Percentiles rank a stretch among this genome's conserved stretches.
phyloP scores from a whole-genome alignment of 2,329 filamentous ascomycete genomes.

The Aspergillus tanneri region DNA sequence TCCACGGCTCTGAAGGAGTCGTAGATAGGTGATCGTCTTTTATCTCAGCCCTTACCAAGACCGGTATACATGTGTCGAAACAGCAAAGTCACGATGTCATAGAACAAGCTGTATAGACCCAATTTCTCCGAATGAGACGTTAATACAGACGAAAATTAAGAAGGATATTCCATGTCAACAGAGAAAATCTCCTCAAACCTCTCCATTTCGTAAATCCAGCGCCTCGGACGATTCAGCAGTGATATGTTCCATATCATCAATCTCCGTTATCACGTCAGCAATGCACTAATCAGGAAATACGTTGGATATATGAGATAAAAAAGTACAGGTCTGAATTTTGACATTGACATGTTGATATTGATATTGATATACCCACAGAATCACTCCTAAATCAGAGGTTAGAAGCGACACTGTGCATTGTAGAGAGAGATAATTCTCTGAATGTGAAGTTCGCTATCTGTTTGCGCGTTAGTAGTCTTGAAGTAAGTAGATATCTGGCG shows the following conservation, averaged over 20 bases:
- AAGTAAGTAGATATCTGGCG: constrained; percentile 56
- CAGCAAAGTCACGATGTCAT: constrained; percentile 47
- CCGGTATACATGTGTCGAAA: constrained; percentile 53
- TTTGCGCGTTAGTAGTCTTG: constrained; percentile 58
- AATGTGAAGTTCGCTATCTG: constrained; percentile 58
- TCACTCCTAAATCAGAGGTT: constrained; percentile 56
- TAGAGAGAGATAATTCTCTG: constrained; percentile 47
- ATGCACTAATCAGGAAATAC: constrained; percentile 52
- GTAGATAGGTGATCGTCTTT: constrained; percentile 9
- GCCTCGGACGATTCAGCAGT: no score
- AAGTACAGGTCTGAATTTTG: constrained; percentile 61
- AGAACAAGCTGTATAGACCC: constrained; percentile 49
- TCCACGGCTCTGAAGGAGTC: constrained; percentile 29
- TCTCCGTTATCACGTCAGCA: no score
- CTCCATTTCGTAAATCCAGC: no score
- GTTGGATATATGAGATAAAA: constrained; percentile 47
- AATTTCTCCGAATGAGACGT: constrained; percentile 60
- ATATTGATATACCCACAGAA: constrained; percentile 59
- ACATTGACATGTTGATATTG: no score
- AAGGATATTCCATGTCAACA: no score
- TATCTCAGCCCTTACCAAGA: constrained; percentile 48
- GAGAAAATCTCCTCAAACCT: no score
- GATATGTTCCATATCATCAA: no score
- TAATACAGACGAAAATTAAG: no score
- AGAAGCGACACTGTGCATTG: constrained; percentile 41